Evolutionary conservation across 2,329 filamentous ascomycete genomes (phyloP), one percentile per base, ranked within the genome.

Genomic region (Dactylellina parvicollis): DNA sequence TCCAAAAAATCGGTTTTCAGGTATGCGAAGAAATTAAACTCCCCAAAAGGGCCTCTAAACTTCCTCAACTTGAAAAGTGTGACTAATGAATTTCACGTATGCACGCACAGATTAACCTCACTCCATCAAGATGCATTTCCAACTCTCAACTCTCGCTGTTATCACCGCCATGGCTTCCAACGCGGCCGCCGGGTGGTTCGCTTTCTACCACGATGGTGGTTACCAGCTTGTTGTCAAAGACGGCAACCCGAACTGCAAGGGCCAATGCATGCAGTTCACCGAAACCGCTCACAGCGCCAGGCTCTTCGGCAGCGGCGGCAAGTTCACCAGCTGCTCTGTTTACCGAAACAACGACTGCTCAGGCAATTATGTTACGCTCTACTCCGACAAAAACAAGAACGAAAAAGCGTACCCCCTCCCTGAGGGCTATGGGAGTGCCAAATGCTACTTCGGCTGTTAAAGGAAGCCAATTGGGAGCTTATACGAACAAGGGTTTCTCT

Each of bases 151-250:
- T 16, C 10, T 70, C 26, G 54, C 56, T 30, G 9, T 55, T 30
- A 24, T 61, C 65, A 32, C 55, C 49, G 7, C 47, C 12, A 55
- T 70, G 65, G 55, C 65, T 12, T 28, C 49, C 55, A 61, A 57
- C 20, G 65, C 30, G 4, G 30, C 55, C n/a, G 65, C 55, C 26
- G 55, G 42, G 9, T 70, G 65, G 56, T 70, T 7, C 28, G 56
- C 65, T 1, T 70, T 70, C 46, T 62, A 70, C 38, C 36, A 62
- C 32, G 65, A 61, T 22, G 30, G 24, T 28, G 34, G 44, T 4
- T 70, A 56, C 22, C 40, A 38, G 12, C 65, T 70, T 32, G 56
- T 62, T 18, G 56, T 70, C 49, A 70, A 70, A 24, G 65, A 62
- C 22, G 47, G 65, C 1, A 70, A 50, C 56, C 36, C 56, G 14